Evolutionary conservation across 495 filamentous ascomycete genomes (phyloP).

Genomic region (Parathielavia appendiculata): DNA sequence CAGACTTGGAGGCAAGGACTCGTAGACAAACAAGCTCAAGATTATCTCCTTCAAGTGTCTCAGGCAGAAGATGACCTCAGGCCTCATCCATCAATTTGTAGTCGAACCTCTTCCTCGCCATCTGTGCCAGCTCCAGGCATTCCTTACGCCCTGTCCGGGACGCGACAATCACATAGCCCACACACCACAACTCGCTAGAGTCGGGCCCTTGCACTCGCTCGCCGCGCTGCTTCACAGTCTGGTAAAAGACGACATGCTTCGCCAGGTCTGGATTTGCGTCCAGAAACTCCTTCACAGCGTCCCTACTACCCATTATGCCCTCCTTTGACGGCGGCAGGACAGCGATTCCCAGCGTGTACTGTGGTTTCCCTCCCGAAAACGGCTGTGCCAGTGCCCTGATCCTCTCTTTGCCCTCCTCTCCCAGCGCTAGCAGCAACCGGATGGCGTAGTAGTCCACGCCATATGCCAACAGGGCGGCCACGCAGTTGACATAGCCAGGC

Average conservation of each 20-base stretch:
- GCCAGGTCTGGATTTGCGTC: constrained; percentile 17
- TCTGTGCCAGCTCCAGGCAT: constrained; percentile 9
- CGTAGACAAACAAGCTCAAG: constrained; percentile 1
- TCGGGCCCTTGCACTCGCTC: constrained; percentile 23
- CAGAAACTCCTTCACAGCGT: constrained; percentile 23
- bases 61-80: not conserved
- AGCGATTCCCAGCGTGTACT: constrained; percentile 20
- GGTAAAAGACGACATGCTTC: constrained; percentile 19
- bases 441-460: constrained; percentile 37
- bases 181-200: constrained; percentile 22
- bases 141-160: constrained; percentile 1
- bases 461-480: constrained; percentile 26
- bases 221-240: constrained; percentile 22
- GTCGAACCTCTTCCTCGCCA: constrained; percentile 8
- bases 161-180: constrained; percentile 14
- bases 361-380: constrained; percentile 22
- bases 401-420: constrained; percentile 18
- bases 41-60: not conserved
- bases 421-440: constrained; percentile 26
- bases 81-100: constrained; percentile 9
- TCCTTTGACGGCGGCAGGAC: constrained; percentile 17
- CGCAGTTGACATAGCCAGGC: constrained; percentile 26
- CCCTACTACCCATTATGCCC: constrained; percentile 20
- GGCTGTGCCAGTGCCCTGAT: constrained; percentile 26
- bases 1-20: not conserved